Percentiles rank a stretch among this genome's conserved stretches.
Evolutionary conservation across 352 stramenopile species (phyloP).

Genomic region (Phytopythium helicoides): DNA sequence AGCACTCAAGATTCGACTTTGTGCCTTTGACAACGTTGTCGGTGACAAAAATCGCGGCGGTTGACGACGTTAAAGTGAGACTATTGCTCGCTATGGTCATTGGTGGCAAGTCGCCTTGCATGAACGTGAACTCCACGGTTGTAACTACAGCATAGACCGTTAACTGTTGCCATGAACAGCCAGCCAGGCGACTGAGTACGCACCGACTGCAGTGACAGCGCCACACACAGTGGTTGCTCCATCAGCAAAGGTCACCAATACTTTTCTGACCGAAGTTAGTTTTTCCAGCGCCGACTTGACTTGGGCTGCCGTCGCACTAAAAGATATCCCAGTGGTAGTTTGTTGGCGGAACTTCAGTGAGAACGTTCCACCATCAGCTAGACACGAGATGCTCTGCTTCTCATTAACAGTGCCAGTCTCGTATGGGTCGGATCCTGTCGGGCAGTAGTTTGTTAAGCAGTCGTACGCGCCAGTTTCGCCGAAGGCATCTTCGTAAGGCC

Average conservation of each 20-base stretch:
- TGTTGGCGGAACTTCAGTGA: slow-evolving; percentile 68
- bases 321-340: slow-evolving; percentile 53
- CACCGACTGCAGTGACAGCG: slow-evolving; percentile 31
- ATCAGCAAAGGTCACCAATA: slow-evolving; percentile 50
- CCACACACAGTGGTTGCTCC: slow-evolving; percentile 34
- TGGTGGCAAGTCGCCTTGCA: slow-evolving; percentile 55
- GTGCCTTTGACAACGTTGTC: slow-evolving; percentile 50
- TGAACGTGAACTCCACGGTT: slow-evolving; percentile 65
- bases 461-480: slow-evolving; percentile 55
- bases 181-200: slow-evolving; percentile 4
- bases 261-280: slow-evolving; percentile 45
- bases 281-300: slow-evolving; percentile 56
- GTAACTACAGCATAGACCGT: slow-evolving; percentile 21
- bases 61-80: slow-evolving; percentile 33
- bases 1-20: slow-evolving; percentile 81
- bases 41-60: slow-evolving; percentile 22
- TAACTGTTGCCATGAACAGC: too few species aligned
- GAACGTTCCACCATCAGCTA: slow-evolving; percentile 52
- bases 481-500: slow-evolving; percentile 52
- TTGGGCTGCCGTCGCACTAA: slow-evolving; percentile 27
- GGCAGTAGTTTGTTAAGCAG: slow-evolving; percentile 86
- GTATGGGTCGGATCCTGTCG: slow-evolving; percentile 84
- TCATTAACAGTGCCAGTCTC: slow-evolving; percentile 67
- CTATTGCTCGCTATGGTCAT: slow-evolving; percentile 33
- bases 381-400: slow-evolving; percentile 60